Evolutionary conservation across 148 eudicot species (phyloP).

Genomic region (Rhododendron vialii): DNA sequence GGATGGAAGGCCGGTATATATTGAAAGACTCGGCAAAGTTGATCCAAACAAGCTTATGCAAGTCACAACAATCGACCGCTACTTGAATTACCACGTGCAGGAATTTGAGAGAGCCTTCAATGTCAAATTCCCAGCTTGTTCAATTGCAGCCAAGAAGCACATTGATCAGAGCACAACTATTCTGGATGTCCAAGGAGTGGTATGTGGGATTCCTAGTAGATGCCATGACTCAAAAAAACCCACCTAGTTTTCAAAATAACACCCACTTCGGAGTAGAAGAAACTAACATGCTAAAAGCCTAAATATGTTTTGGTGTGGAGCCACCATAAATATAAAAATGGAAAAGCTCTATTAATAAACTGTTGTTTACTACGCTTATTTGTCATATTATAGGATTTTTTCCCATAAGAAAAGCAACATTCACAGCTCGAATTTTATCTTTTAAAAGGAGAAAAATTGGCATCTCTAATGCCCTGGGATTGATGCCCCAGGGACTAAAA

Average conservation of each 20-base stretch:
- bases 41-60: constrained; percentile 75
- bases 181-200: constrained; percentile 97
- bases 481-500: constrained; percentile 61
- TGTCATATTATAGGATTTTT: neutral
- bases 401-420: neutral
- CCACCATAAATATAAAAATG: neutral
- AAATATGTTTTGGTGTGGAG: neutral
- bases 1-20: constrained; percentile 84
- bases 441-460: neutral
- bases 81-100: constrained; percentile 69
- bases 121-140: constrained; percentile 77
- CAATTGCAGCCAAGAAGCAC: constrained; percentile 75
- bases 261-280: neutral
- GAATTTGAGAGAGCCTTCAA: constrained; percentile 78
- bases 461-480: neutral
- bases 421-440: neutral
- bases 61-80: constrained; percentile 76
- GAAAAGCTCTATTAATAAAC: neutral
- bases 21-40: constrained; percentile 72
- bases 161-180: constrained; percentile 90
- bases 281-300: neutral
- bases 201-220: constrained; percentile 17
- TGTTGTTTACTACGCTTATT: neutral
- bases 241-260: neutral
- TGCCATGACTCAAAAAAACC: neutral